phyloP scores from a whole-genome alignment of 345 rosid species.

The Lagerstroemia speciosa region DNA sequence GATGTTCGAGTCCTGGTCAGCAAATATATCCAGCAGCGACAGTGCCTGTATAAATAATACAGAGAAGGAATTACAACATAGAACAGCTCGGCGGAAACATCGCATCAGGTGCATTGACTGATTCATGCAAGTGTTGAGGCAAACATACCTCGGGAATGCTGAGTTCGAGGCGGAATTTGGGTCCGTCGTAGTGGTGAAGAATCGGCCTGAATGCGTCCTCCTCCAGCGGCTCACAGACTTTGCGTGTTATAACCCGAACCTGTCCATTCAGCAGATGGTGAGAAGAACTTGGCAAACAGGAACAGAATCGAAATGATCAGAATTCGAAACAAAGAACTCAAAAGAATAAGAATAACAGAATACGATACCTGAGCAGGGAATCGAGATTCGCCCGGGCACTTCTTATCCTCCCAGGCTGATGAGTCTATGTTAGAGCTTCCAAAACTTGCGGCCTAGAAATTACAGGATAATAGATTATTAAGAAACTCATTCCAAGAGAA shows the following conservation, averaged over 20 bases:
- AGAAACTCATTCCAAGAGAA: background rate
- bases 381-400: slow-evolving; percentile 81
- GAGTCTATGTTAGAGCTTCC: slow-evolving; percentile 98
- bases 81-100: background rate
- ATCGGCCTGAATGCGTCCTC: slow-evolving; percentile 98
- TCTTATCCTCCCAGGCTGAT: slow-evolving; percentile 92
- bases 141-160: slow-evolving; percentile 73
- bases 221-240: slow-evolving; percentile 77
- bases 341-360: background rate
- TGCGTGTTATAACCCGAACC: slow-evolving; percentile 78
- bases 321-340: background rate
- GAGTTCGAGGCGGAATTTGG: slow-evolving; percentile 93
- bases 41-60: slow-evolving; percentile 48
- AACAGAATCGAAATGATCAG: background rate
- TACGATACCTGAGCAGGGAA: slow-evolving; percentile 72
- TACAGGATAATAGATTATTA: background rate
- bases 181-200: slow-evolving; percentile 97
- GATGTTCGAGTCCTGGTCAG: slow-evolving; percentile 25
- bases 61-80: background rate
- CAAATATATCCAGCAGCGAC: slow-evolving; percentile 84
- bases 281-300: background rate
- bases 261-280: slow-evolving; percentile 5
- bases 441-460: slow-evolving; percentile 68
- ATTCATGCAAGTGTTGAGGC: background rate
- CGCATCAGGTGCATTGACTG: too few relatives aligned